These are phyloP conservation scores for Herpetospermum pedunculosum DNA, from an alignment of 306 rosid genomes.

Conservation along the genomic window DNA sequence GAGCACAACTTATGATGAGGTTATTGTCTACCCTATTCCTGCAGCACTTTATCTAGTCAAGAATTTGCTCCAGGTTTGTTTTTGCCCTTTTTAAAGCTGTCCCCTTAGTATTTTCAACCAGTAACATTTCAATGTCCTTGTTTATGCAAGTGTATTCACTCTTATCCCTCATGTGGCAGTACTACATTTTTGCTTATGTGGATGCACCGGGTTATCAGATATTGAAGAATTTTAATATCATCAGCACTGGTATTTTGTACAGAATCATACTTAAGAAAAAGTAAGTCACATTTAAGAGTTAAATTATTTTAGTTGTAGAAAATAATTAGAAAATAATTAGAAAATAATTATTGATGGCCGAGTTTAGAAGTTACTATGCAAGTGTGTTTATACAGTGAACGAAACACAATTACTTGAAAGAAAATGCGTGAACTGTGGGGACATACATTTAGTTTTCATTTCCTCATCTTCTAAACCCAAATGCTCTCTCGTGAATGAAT, in stretches of 20 bases:
- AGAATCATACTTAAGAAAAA: slow-evolving; percentile 82
- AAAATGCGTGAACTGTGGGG: neutral
- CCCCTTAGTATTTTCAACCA: neutral
- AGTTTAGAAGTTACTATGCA: neutral
- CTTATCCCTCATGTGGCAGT: slow-evolving; percentile 41
- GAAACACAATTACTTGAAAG: neutral
- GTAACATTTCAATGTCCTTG: slow-evolving; percentile 1
- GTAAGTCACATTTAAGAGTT: slow-evolving; percentile 21
- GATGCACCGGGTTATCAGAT: slow-evolving; percentile 99
- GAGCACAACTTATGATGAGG: slow-evolving; percentile 75
- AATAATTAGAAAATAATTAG: neutral
- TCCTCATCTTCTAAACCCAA: neutral
- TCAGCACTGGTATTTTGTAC: slow-evolving; percentile 84
- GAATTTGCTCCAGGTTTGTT: slow-evolving; percentile 85
- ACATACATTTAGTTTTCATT: neutral
- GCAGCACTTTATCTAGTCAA: slow-evolving; percentile 84
- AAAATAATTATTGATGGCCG: neutral
- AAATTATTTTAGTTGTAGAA: slow-evolving; percentile 5
- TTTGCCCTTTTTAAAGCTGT: neutral
- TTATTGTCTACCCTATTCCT: slow-evolving; percentile 84
- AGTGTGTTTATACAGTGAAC: neutral
- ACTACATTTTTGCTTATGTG: slow-evolving; percentile 90
- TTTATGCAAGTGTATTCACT: slow-evolving; percentile 12
- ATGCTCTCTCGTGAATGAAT: neutral
- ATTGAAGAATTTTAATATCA: slow-evolving; percentile 76